Evolutionary conservation across 169 alveolate species (phyloP).

Genomic region (Plasmodium gonderi): DNA sequence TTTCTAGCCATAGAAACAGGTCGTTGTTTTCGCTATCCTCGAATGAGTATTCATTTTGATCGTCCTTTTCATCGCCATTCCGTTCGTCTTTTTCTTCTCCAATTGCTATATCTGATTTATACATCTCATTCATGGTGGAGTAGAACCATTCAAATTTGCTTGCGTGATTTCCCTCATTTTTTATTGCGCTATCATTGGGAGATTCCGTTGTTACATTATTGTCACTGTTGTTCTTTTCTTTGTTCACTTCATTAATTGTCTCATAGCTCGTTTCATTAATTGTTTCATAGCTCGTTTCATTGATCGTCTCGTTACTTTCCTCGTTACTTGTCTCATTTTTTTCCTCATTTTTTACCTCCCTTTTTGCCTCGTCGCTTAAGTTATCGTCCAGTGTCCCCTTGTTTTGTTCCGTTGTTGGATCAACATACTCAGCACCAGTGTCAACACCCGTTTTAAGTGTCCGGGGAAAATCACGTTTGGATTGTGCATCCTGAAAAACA

Average conservation of each 20-base stretch:
- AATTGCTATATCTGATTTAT: not conserved
- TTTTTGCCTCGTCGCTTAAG: not conserved
- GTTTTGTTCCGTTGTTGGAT: not conserved
- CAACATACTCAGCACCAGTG: not conserved
- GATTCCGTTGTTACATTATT: not conserved
- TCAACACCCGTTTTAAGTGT: not conserved
- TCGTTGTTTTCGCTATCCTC: slow-evolving; percentile 52
- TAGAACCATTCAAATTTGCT: slow-evolving; percentile 66
- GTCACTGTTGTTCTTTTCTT: not conserved
- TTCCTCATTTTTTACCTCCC: not conserved
- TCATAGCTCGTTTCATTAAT: not conserved
- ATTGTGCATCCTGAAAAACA: not conserved
- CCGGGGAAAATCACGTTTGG: not conserved
- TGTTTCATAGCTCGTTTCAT: not conserved
- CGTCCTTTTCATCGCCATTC: not conserved
- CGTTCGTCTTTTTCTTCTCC: not conserved
- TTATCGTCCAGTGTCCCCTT: not conserved
- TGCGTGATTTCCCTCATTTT: slow-evolving; percentile 4
- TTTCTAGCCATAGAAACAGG: slow-evolving; percentile 47
- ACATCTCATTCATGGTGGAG: slow-evolving; percentile 21
- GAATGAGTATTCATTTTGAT: not conserved
- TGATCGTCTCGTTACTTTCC: not conserved
- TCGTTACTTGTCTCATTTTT: not conserved
- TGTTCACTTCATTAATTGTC: not conserved
- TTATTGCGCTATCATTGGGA: not conserved